Percentiles rank a stretch among this genome's conserved stretches.
phyloP scores from a whole-genome alignment of 306 rosid species.

The Dalbergia cochinchinensis region DNA sequence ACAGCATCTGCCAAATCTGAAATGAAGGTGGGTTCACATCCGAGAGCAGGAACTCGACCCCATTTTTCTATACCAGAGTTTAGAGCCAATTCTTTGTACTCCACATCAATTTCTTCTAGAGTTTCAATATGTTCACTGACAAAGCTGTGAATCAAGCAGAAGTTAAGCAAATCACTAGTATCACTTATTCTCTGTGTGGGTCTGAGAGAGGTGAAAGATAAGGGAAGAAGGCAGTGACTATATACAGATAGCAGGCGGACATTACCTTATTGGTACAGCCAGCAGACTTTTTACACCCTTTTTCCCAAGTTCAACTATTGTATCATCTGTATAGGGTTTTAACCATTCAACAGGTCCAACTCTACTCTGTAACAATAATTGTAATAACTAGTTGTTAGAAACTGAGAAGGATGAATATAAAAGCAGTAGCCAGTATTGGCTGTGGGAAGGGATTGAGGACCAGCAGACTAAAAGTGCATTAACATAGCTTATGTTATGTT shows the following conservation, averaged over 20 bases:
- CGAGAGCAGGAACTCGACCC: slow-evolving; percentile 99
- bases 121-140: slow-evolving; percentile 99
- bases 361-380: slow-evolving; percentile 78
- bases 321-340: slow-evolving; percentile 97
- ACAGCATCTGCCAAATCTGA: slow-evolving; percentile 99
- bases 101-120: slow-evolving; percentile 96
- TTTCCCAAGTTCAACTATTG: slow-evolving; percentile 92
- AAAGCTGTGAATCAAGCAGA: slow-evolving; percentile 75
- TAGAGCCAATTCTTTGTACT: slow-evolving; percentile 94
- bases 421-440: slow-evolving; percentile 31
- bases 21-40: slow-evolving; percentile 94
- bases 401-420: neutral
- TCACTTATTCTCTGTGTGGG: neutral
- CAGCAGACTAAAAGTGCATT: neutral
- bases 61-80: slow-evolving; percentile 88
- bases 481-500: too few relatives aligned
- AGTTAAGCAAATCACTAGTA: slow-evolving; percentile 21
- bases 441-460: slow-evolving; percentile 26
- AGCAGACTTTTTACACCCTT: slow-evolving; percentile 85
- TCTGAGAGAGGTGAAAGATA: slow-evolving; percentile 6
- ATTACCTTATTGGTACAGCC: slow-evolving; percentile 97
- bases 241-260: slow-evolving; percentile 12
- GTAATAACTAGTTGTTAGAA: slow-evolving; percentile 35
- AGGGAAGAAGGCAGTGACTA: slow-evolving; percentile 27
- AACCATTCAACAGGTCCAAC: slow-evolving; percentile 99